Evolutionary conservation across 2,329 filamentous ascomycete species (phyloP), one percentile per base, ranked within the genome.

Genomic region (Colletotrichum nymphaeae): DNA sequence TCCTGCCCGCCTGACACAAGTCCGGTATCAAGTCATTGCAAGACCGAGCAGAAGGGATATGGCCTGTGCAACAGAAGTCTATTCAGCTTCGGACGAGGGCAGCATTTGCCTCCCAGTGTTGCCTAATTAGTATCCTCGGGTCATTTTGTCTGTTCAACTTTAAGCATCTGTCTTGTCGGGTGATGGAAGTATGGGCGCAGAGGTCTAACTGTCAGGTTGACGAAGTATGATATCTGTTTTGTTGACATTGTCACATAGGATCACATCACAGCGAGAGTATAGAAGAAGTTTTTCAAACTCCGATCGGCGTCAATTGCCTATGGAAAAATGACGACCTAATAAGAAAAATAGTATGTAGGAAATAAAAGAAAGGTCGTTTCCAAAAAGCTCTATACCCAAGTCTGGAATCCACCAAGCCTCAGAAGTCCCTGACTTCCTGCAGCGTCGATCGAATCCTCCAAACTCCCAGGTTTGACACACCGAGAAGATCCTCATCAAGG

Each of bases 321-420:
- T 63, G 66, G 63, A 75, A 74, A 60, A 22, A 19, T 60, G 58
- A 56, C 67, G 63, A 63, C 70, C 66, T 65, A 66, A 71, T 62
- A 63, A 70, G 42, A 60, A 69, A 42, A 63, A 19, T 60, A 42
- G 37, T 42, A 65, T 67, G 46, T 74, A 74, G 62, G 30, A 73
- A 65, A 70, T 58, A 73, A 60, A 55, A 55, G 70, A 70, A 74
- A 35, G 66, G 66, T 42, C 66, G 66, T 74, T 67, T 71, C 71
- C 73, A 73, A 56, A 74, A 74, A 49, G 65, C 53, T 67, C 62
- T 70, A 74, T 67, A 72, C 71, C 73, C 71, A 49, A 63, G 63
- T 63, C 60, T 64, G 57, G 69, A n/a, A 65, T 69, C 42, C 26
- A 5, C 57, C 42, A 7, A 63, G 55, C 59, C 46, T 22, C 46